phyloP scores from a whole-genome alignment of 306 rosid species.

The Psophocarpus tetragonolobus region DNA sequence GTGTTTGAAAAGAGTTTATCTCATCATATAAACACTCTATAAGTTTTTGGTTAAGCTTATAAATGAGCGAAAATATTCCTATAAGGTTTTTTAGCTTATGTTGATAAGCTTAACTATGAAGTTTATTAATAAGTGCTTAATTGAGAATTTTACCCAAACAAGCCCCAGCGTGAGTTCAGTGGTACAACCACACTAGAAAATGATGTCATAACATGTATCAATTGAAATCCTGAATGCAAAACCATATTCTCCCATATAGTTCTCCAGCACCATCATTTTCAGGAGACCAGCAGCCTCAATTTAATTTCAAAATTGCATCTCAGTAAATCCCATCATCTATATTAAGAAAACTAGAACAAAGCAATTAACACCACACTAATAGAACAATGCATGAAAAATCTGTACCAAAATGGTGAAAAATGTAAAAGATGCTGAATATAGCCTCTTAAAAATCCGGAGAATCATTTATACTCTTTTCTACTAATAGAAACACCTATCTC shows the following conservation, averaged over 20 bases:
- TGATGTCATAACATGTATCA: not conserved
- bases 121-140: not conserved
- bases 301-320: not conserved
- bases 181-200: slow-evolving; percentile 11
- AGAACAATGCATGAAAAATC: not conserved
- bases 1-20: not conserved
- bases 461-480: not conserved
- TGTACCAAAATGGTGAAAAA: not conserved
- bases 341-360: not conserved
- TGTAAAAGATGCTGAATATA: not conserved
- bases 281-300: not conserved
- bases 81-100: not conserved
- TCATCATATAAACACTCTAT: not conserved
- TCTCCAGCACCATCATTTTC: slow-evolving; percentile 10
- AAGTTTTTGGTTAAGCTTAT: not conserved
- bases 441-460: not conserved
- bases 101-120: not conserved
- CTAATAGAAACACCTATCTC: not conserved
- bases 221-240: not conserved
- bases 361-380: not conserved
- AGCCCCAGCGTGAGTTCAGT: not conserved
- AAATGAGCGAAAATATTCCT: not conserved
- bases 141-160: not conserved
- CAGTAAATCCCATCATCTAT: not conserved
- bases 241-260: slow-evolving; percentile 7